phyloP scores from a whole-genome alignment of 2,329 filamentous ascomycete genomes.

The Sphaceloma murrayae region DNA sequence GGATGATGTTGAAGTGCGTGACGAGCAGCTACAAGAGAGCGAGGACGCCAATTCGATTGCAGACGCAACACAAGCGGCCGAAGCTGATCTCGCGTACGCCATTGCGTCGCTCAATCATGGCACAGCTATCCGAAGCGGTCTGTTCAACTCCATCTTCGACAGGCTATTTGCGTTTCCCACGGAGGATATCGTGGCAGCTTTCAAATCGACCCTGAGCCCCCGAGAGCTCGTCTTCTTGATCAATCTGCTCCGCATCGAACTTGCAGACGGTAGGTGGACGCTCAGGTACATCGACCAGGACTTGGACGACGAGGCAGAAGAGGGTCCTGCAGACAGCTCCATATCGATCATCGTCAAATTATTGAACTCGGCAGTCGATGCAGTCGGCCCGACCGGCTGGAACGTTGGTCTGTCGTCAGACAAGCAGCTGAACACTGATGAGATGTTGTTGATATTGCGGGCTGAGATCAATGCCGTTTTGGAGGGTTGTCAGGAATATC shows the following conservation, averaged over 20 bases:
- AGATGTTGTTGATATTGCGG: slow-evolving; percentile 56
- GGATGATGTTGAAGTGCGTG: slow-evolving; percentile 17
- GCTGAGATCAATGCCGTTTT: slow-evolving; percentile 61
- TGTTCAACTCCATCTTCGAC: slow-evolving; percentile 57
- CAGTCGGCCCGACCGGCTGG: slow-evolving; percentile 66
- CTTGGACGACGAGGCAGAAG: slow-evolving; percentile 37
- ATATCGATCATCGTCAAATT: slow-evolving; percentile 63
- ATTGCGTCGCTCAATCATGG: slow-evolving; percentile 58
- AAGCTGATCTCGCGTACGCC: slow-evolving; percentile 55
- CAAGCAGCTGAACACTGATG: slow-evolving; percentile 47
- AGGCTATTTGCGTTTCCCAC: slow-evolving; percentile 59
- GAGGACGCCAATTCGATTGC: slow-evolving; percentile 51
- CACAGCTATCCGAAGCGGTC: slow-evolving; percentile 51
- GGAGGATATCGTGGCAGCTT: slow-evolving; percentile 49
- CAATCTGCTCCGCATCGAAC: slow-evolving; percentile 60
- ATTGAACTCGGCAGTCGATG: slow-evolving; percentile 63
- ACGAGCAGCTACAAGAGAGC: slow-evolving; percentile 31
- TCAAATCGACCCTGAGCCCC: slow-evolving; percentile 54
- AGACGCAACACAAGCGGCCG: slow-evolving; percentile 21
- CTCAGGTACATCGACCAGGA: slow-evolving; percentile 55
- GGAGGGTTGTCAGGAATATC: slow-evolving; percentile 61
- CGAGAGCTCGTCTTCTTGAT: slow-evolving; percentile 64
- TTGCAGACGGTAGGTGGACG: slow-evolving; percentile 68
- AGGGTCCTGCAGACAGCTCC: slow-evolving; percentile 53
- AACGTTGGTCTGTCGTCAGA: slow-evolving; percentile 49